These are phyloP conservation scores for Calonectria henricotiae DNA, from an alignment of 2,329 filamentous ascomycete genomes.

Conservation along the genomic window DNA sequence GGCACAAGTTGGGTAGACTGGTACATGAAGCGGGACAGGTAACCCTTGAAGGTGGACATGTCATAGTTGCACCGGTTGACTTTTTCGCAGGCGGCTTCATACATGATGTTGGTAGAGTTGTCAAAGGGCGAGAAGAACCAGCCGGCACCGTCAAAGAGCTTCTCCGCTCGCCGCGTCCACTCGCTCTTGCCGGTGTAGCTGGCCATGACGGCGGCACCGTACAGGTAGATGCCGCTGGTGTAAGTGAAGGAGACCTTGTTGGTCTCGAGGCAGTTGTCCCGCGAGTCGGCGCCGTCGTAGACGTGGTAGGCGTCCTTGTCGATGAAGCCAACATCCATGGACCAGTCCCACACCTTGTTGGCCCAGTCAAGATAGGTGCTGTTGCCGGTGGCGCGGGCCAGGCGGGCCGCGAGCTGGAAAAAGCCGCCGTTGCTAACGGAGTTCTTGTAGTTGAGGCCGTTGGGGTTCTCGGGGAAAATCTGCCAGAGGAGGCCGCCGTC, in stretches of 20 bases:
- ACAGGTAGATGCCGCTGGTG: constrained; percentile 76
- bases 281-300: constrained; percentile 75
- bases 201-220: constrained; percentile 76
- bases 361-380: constrained; percentile 79
- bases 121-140: constrained; percentile 71
- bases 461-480: constrained; percentile 81
- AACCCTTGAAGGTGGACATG: constrained; percentile 80
- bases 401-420: constrained; percentile 84
- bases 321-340: constrained; percentile 71
- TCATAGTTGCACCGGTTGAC: constrained; percentile 73
- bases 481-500: constrained; percentile 86
- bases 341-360: constrained; percentile 78
- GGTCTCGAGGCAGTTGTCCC: constrained; percentile 68
- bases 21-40: constrained; percentile 77
- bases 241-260: constrained; percentile 77
- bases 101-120: constrained; percentile 74
- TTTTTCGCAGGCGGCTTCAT: constrained; percentile 77
- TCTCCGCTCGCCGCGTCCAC: constrained; percentile 71
- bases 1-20: constrained; percentile 72
- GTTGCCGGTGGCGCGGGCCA: constrained; percentile 80
- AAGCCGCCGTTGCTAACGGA: constrained; percentile 86
- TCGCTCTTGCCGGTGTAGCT: constrained; percentile 70
- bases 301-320: constrained; percentile 67
- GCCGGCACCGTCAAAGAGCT: constrained; percentile 68
- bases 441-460: constrained; percentile 89